phyloP scores from a whole-genome alignment of 371 early-diverging fungal species.

The Lichtheimia hyalospora region DNA sequence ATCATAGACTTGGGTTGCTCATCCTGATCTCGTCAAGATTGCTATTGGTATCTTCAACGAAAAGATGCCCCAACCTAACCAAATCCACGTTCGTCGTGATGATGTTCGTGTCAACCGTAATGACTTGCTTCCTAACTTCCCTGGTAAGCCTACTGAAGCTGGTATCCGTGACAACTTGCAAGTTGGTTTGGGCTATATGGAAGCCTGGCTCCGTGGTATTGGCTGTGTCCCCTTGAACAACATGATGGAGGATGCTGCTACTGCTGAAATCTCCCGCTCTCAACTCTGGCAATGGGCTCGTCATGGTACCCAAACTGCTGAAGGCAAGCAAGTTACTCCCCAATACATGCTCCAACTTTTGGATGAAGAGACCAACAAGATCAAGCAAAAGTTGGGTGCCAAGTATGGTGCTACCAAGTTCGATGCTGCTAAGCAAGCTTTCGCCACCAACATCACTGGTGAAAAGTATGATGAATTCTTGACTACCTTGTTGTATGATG shows the following conservation, averaged over 20 bases:
- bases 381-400: constrained; percentile 64
- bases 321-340: constrained; percentile 78
- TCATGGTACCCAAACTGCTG: constrained; percentile 80
- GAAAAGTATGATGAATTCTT: constrained; percentile 84
- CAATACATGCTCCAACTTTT: constrained; percentile 74
- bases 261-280: constrained; percentile 96
- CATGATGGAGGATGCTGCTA: constrained; percentile 63
- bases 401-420: constrained; percentile 68
- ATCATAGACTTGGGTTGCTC: constrained; percentile 97
- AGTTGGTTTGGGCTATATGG: constrained; percentile 92
- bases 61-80: constrained; percentile 96
- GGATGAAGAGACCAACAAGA: constrained; percentile 80
- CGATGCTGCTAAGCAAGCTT: constrained; percentile 71
- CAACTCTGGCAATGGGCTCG: constrained; percentile 97
- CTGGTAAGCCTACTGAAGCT: constrained; percentile 82
- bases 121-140: constrained; percentile 77
- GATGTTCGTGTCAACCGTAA: constrained; percentile 81
- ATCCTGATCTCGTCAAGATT: constrained; percentile 90
- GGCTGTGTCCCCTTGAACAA: constrained; percentile 94
- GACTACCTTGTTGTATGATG: constrained; percentile 80
- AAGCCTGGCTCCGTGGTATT: constrained; percentile 91
- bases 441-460: constrained; percentile 79
- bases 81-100: constrained; percentile 87
- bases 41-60: constrained; percentile 88
- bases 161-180: constrained; percentile 92